Evolutionary conservation across 2,329 filamentous ascomycete species (phyloP), one percentile per base, ranked within the genome.

Genomic region (Cladophialophora immunda): DNA sequence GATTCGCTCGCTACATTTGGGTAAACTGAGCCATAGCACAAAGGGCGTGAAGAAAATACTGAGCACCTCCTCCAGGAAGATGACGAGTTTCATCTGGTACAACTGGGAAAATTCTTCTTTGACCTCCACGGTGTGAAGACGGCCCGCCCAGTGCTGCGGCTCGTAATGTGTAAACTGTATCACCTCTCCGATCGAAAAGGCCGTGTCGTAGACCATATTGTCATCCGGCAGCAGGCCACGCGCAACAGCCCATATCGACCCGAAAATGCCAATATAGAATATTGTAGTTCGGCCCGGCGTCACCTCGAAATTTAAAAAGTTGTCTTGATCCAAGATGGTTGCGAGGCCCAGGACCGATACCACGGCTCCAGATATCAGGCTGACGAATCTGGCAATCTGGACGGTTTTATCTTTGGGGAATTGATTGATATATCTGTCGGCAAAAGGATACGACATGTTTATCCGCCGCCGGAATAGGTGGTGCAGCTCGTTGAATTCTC

Each of bases 361-460:
- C 38, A 98, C 84, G 0, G 94, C 92, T 6, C 95, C 94, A 8
- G 92, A 87, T 68, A 98, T 86, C 73, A 99, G 97, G 1, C 93
- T 90, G 32, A 97, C 85, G 56, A 96, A 97, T 47, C 91, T 87
- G 11, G 92, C 92, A 38, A 94, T 77, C 73, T 97, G 93, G 68
- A 95, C 91, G 0, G 90, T 95, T 80, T 97, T 97, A 76, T 94
- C 90, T 77, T 98, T 98, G 0, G 95, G 95, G 68, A 99, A 99
- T 71, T 98, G 94, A 70, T 97, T 93, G 29, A 99, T 86, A 74
- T 99, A 99, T 56, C 93, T 88, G 36, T 91, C 93, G 1, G 95
- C 94, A 76, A 93, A 97, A 0, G 94, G 94, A 75, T 95, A 93
- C 0, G 95, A 97, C 91, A 98, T 96, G 71, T 97, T 94, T 50